Evolutionary conservation across 257 asterid genomes (phyloP).

Genomic region (Jaltomata sinuosa): DNA sequence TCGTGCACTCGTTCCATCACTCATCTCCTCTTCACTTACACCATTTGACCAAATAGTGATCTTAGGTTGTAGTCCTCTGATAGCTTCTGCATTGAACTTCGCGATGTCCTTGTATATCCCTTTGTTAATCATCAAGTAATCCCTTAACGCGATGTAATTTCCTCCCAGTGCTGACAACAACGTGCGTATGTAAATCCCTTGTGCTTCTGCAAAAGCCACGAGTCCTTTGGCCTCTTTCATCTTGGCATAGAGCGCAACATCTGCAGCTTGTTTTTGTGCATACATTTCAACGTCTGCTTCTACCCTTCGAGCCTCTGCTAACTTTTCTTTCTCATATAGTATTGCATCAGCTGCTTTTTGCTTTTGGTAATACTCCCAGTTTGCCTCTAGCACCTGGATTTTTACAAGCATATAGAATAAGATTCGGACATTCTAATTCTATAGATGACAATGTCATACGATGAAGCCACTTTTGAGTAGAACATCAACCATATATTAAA

Average conservation of each 20-base stretch:
- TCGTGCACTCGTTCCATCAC: not conserved
- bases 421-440: not conserved
- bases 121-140: slow-evolving; percentile 46
- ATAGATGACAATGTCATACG: not conserved
- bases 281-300: slow-evolving; percentile 36
- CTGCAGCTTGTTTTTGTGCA: slow-evolving; percentile 27
- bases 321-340: slow-evolving; percentile 40
- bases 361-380: slow-evolving; percentile 52
- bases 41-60: slow-evolving; percentile 49
- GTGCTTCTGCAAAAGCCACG: slow-evolving; percentile 51
- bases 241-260: slow-evolving; percentile 46
- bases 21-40: not conserved
- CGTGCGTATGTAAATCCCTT: slow-evolving; percentile 33
- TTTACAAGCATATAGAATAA: not conserved
- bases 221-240: slow-evolving; percentile 61
- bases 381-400: slow-evolving; percentile 48
- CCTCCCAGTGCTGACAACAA: slow-evolving; percentile 47
- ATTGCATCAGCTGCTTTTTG: slow-evolving; percentile 51
- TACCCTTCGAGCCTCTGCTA: slow-evolving; percentile 41
- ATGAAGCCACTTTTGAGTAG: not conserved
- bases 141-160: slow-evolving; percentile 35
- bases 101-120: slow-evolving; percentile 47
- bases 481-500: not conserved
- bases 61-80: slow-evolving; percentile 52
- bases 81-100: slow-evolving; percentile 40